phyloP scores from a whole-genome alignment of 139 green algal genomes.

The Asterochloris sp. region DNA sequence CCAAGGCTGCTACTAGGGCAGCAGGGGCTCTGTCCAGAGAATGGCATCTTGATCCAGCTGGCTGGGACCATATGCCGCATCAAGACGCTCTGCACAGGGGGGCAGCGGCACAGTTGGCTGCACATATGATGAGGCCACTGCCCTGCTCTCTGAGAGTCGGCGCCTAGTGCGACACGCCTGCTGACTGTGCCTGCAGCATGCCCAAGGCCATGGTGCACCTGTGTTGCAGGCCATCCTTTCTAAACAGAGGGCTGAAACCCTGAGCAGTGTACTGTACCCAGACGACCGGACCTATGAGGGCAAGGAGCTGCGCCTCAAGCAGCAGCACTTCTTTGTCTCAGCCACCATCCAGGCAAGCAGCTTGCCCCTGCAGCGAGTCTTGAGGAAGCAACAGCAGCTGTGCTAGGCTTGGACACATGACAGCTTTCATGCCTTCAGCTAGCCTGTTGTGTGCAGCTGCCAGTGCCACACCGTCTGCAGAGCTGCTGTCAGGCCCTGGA shows the following conservation, averaged over 20 bases:
- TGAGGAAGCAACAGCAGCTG: neutral
- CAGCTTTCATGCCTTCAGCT: neutral
- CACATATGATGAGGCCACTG: too few species aligned
- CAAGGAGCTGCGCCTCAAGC: conserved; percentile 97
- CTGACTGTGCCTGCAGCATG: too few species aligned
- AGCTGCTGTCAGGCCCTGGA: neutral
- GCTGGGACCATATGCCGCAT: too few species aligned
- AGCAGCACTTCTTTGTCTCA: conserved; percentile 99
- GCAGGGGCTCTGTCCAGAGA: too few species aligned
- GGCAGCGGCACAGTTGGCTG: too few species aligned
- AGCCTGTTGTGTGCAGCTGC: neutral
- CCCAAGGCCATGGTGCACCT: too few species aligned
- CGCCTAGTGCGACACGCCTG: too few species aligned
- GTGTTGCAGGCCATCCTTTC: conserved; percentile 80
- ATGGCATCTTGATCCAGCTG: too few species aligned
- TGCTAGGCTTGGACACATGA: neutral
- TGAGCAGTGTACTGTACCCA: conserved; percentile 96
- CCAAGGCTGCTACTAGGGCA: too few species aligned
- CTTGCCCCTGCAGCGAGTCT: neutral
- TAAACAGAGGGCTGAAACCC: conserved; percentile 96
- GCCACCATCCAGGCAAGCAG: conserved; percentile 82
- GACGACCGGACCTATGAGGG: conserved; percentile 96
- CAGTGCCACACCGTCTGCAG: neutral
- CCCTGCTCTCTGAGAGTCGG: too few species aligned
- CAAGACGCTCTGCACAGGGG: too few species aligned